These are phyloP conservation scores for Hortaea werneckii DNA, from an alignment of 2,329 filamentous ascomycete species.

Conservation along the genomic window DNA sequence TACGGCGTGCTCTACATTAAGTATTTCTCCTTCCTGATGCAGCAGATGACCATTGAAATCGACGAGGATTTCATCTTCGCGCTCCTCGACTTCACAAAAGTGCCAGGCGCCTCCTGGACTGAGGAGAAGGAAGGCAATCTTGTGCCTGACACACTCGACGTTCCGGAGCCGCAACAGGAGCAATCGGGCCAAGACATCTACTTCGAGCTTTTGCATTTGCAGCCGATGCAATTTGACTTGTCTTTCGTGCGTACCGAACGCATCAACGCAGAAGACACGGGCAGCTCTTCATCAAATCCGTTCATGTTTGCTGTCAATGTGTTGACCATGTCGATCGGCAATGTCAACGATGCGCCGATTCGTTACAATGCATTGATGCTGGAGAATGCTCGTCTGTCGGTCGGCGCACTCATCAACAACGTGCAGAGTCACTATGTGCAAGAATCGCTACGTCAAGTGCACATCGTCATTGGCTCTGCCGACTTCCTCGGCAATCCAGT, in stretches of 20 bases:
- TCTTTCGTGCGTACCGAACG: slow-evolving; percentile 95
- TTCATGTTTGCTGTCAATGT: slow-evolving; percentile 99
- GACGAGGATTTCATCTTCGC: slow-evolving; percentile 98
- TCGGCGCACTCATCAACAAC: slow-evolving; percentile 71
- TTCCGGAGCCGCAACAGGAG: slow-evolving; percentile 80
- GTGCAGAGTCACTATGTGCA: slow-evolving; percentile 94
- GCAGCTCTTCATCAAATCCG: slow-evolving; percentile 72
- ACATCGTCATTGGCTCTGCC: slow-evolving; percentile 92
- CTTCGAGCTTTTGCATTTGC: slow-evolving; percentile 92
- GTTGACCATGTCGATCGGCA: slow-evolving; percentile 97
- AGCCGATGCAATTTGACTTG: slow-evolving; percentile 94
- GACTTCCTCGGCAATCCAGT: slow-evolving; percentile 98
- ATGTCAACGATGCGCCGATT: slow-evolving; percentile 95
- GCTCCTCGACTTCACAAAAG: slow-evolving; percentile 85
- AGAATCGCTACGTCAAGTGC: slow-evolving; percentile 88
- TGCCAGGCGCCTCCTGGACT: slow-evolving; percentile 80
- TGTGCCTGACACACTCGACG: slow-evolving; percentile 80
- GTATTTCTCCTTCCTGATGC: slow-evolving; percentile 84
- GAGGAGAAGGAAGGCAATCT: slow-evolving; percentile 74
- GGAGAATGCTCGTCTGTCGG: slow-evolving; percentile 88
- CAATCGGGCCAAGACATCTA: slow-evolving; percentile 89
- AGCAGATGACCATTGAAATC: slow-evolving; percentile 96
- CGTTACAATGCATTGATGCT: slow-evolving; percentile 87
- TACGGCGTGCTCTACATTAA: slow-evolving; percentile 98
- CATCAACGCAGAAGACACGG: slow-evolving; percentile 91